Evolutionary conservation across 495 filamentous ascomycete species (phyloP).

Genomic region (Haplographium delicatum): DNA sequence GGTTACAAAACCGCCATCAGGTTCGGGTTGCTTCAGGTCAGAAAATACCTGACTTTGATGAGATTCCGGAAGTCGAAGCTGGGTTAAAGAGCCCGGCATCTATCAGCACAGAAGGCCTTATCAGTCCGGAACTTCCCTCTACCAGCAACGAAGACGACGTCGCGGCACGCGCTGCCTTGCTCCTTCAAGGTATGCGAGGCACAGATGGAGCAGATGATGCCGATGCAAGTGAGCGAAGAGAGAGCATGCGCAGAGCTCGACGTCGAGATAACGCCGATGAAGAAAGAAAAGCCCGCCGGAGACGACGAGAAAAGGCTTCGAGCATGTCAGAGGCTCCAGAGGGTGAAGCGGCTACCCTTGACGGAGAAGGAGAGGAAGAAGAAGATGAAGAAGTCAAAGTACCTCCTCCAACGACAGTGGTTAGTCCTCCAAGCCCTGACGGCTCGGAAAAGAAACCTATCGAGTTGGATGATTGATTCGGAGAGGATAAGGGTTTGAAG

Average conservation of each 20-base stretch:
- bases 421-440: slow-evolving; percentile 41
- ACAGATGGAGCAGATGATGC: slow-evolving; percentile 56
- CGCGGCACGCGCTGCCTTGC: slow-evolving; percentile 73
- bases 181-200: slow-evolving; percentile 72
- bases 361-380: slow-evolving; percentile 14
- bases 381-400: slow-evolving; percentile 19
- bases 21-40: slow-evolving; percentile 87
- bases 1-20: slow-evolving; percentile 86
- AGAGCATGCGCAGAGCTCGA: slow-evolving; percentile 52
- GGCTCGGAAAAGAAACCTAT: slow-evolving; percentile 29
- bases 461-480: slow-evolving; percentile 30
- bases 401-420: slow-evolving; percentile 30
- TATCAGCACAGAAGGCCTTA: slow-evolving; percentile 16
- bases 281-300: slow-evolving; percentile 54
- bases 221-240: slow-evolving; percentile 48
- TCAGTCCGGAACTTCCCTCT: slow-evolving; percentile 26
- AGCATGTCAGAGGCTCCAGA: slow-evolving; percentile 20
- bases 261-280: slow-evolving; percentile 65
- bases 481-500: neutral
- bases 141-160: slow-evolving; percentile 52
- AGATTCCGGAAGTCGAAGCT: slow-evolving; percentile 43
- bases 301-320: slow-evolving; percentile 50
- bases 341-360: neutral
- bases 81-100: slow-evolving; percentile 18
- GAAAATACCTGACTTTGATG: slow-evolving; percentile 65